phyloP scores from a whole-genome alignment of 805 yeast genomes.

The Saturnispora zaruensis region DNA sequence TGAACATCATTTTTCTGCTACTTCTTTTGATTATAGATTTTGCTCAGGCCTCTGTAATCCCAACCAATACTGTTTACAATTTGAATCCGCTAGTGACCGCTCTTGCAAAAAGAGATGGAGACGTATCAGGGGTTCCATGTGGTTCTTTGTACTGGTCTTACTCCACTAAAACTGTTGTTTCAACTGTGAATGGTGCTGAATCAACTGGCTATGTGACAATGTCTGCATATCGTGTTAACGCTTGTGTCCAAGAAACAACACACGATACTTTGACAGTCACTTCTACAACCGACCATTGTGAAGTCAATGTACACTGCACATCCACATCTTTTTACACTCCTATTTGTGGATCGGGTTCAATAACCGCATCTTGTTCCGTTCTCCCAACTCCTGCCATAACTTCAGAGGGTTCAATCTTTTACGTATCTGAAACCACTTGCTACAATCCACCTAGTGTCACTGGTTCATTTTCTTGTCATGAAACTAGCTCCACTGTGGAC shows the following conservation, averaged over 20 bases:
- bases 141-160: constrained; percentile 2
- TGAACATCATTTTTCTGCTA: not conserved
- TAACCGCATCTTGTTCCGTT: constrained; percentile 11
- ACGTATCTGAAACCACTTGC: constrained; percentile 13
- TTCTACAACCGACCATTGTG: constrained; percentile 14
- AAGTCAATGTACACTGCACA: constrained; percentile 12
- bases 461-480: constrained; percentile 13
- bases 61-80: not conserved
- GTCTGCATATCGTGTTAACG: not conserved
- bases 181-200: not conserved
- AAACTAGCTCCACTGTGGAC: constrained; percentile 9
- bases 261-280: constrained; percentile 1
- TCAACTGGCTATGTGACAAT: not conserved
- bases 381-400: constrained; percentile 6
- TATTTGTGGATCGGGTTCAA: constrained; percentile 9
- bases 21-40: not conserved
- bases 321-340: constrained; percentile 11
- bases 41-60: not conserved
- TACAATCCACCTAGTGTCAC: constrained; percentile 11
- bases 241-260: not conserved
- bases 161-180: not conserved
- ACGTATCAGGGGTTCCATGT: not conserved
- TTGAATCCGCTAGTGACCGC: not conserved
- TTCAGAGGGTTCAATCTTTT: constrained; percentile 1
- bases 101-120: not conserved